phyloP scores from a whole-genome alignment of 106 monocot species.

The Dioscorea dumetorum region DNA sequence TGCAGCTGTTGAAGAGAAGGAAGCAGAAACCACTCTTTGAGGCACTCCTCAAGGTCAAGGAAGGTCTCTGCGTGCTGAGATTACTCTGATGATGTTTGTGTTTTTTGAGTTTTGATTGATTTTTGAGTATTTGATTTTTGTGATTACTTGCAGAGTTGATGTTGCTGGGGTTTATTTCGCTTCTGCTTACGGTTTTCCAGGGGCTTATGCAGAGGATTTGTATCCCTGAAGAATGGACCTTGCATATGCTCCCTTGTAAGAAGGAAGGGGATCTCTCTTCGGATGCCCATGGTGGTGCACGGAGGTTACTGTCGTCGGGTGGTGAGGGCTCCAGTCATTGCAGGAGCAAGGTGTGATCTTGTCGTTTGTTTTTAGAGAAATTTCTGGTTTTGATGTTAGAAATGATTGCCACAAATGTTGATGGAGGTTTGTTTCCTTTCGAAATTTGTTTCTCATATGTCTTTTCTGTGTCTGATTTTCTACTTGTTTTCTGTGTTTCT shows the following conservation, averaged over 20 bases:
- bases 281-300: constrained; percentile 9
- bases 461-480: too few species aligned
- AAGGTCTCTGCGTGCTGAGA: constrained; percentile 20
- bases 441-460: too few species aligned
- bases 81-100: too few species aligned
- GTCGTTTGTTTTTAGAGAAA: too few species aligned
- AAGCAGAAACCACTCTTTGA: constrained; percentile 53
- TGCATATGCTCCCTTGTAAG: constrained; percentile 43
- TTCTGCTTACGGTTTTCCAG: constrained; percentile 52
- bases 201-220: constrained; percentile 37
- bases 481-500: too few species aligned
- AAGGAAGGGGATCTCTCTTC: constrained; percentile 10
- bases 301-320: constrained; percentile 21
- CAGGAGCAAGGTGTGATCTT: constrained; percentile 18
- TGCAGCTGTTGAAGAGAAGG: constrained; percentile 33
- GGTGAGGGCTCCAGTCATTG: constrained; percentile 8
- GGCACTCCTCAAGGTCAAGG: constrained; percentile 61
- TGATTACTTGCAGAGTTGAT: constrained; percentile 43
- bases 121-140: not conserved
- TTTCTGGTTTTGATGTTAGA: not conserved
- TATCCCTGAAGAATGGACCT: constrained; percentile 24
- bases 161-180: constrained; percentile 61
- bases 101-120: not conserved
- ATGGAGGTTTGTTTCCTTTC: too few species aligned
- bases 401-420: too few species aligned